A percentile compares a stretch with the other conserved stretches of the same genome.
These are phyloP conservation scores for Amylocystis lapponica DNA, from an alignment of 768 basidiomycete species.

Conservation along the genomic window DNA sequence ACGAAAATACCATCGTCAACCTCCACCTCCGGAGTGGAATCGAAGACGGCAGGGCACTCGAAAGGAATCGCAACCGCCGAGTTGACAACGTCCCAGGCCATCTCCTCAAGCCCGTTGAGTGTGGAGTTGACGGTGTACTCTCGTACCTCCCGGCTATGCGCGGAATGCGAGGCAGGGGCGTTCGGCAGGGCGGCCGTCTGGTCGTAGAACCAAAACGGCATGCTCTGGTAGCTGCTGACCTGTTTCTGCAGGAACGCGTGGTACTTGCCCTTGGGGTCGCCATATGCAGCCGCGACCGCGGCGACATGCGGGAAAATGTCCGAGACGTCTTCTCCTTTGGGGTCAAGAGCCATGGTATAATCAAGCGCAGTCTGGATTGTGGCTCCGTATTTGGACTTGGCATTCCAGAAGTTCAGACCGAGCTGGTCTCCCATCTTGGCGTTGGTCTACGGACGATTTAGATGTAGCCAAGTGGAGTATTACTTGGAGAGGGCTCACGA, in stretches of 20 bases:
- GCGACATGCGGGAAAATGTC: constrained; percentile 47
- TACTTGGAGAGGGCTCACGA: constrained; percentile 30
- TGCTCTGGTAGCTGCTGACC: constrained; percentile 26
- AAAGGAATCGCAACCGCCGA: constrained; percentile 18
- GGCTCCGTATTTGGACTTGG: constrained; percentile 40
- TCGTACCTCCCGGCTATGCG: constrained; percentile 22
- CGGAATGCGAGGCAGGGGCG: constrained; percentile 27
- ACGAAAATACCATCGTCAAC: constrained; percentile 39
- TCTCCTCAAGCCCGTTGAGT: not conserved
- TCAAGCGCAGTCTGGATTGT: constrained; percentile 51
- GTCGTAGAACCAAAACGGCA: constrained; percentile 44
- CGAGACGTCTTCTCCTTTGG: constrained; percentile 34
- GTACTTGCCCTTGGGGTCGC: constrained; percentile 49
- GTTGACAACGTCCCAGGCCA: not conserved
- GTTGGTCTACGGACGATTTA: constrained; percentile 31
- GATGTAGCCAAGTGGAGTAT: not conserved
- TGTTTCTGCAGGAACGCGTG: constrained; percentile 34
- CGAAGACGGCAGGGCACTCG: constrained; percentile 35
- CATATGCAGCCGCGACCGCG: constrained; percentile 45
- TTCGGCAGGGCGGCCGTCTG: constrained; percentile 36
- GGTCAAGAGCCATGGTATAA: constrained; percentile 36
- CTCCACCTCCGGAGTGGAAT: constrained; percentile 24
- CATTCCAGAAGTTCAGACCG: constrained; percentile 42
- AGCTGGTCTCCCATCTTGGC: constrained; percentile 51
- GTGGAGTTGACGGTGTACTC: constrained; percentile 1